Base-by-base conservation (phyloP, 176 grass and related monocot genomes). In the Leersia perrieri region DNA sequence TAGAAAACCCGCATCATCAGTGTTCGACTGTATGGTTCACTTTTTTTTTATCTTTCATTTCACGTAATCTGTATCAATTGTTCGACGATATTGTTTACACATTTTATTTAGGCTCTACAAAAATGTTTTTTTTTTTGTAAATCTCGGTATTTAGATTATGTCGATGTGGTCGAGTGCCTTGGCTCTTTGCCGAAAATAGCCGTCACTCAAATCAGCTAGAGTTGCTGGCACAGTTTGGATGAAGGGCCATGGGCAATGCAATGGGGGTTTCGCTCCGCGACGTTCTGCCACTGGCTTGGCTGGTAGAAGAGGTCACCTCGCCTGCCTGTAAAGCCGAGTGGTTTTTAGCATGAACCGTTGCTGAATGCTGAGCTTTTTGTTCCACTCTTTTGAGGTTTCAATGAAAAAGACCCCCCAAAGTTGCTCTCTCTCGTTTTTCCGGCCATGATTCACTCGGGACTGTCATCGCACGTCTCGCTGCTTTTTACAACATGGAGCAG, bases 361-460 rank as follows among this genome's bases (percentile, higher is more conserved):
- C 34, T n/a, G 35, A 58, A 34, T 30, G 69, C 38, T 25, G 38
- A 61, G 57, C 57, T 42, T 11, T 11, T 23, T 18, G 11, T 26
- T 45, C 2, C 34, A 9, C 30, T 27, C 38, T 65, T 9, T 47
- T 11, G 1, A 23, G 60, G 31, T 5, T 14, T 22, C 5, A 61
- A 76, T 28, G 26, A 27, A 15, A 9, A 69, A 67, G 23, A 78
- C n/a, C 27, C 27, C 18, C 6, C 3, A 77, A 74, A 44, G 27
- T 11, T 10, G 27, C 7, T 10, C 20, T 39, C 53, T 53, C 53
- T 25, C 53, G 53, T 58, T 65, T 20, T 60, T 78, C 60, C 61
- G 39, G 7, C 47, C 78, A 60, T 58, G 78, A 80, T 83, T 83
- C 51, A 23, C 39, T 53, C 7, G 70, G 42, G 53, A 67, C 65